Conservation (phyloP, 768 basidiomycete species). For the Mycena indigotica region DNA sequence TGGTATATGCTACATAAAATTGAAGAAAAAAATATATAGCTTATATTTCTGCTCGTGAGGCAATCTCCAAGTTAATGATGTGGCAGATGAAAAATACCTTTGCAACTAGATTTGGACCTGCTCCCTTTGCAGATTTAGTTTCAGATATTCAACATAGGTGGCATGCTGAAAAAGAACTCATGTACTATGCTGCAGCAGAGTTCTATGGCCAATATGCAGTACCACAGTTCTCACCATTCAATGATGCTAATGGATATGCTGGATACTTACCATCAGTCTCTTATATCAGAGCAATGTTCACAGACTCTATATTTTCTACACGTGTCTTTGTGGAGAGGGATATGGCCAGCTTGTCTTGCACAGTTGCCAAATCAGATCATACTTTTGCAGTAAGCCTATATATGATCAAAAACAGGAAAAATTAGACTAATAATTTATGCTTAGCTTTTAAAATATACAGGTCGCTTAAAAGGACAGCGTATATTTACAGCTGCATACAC, state of each 20-base stretch:
- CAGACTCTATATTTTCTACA: not conserved
- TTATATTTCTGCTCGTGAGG: no score
- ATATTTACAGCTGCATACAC: not conserved
- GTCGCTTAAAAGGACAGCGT: not conserved
- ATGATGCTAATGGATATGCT: not conserved
- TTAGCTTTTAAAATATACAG: not conserved
- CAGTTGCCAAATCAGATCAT: not conserved
- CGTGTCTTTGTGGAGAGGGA: not conserved
- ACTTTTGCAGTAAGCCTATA: not conserved
- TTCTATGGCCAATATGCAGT: not conserved
- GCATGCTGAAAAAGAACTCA: no score
- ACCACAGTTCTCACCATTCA: not conserved
- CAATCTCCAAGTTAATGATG: no score
- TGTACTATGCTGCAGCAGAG: not conserved
- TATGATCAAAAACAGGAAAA: not conserved
- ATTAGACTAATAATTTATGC: not conserved
- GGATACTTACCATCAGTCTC: not conserved
- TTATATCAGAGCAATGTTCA: not conserved
- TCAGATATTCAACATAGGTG: no score
- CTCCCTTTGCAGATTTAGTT: no score
- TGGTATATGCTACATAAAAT: no score
- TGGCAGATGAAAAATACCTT: no score
- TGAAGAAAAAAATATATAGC: no score
- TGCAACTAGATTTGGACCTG: no score
- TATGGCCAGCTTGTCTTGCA: not conserved